These are phyloP conservation scores for Stellera chamaejasme DNA, from an alignment of 345 rosid species.

Conservation along the genomic window DNA sequence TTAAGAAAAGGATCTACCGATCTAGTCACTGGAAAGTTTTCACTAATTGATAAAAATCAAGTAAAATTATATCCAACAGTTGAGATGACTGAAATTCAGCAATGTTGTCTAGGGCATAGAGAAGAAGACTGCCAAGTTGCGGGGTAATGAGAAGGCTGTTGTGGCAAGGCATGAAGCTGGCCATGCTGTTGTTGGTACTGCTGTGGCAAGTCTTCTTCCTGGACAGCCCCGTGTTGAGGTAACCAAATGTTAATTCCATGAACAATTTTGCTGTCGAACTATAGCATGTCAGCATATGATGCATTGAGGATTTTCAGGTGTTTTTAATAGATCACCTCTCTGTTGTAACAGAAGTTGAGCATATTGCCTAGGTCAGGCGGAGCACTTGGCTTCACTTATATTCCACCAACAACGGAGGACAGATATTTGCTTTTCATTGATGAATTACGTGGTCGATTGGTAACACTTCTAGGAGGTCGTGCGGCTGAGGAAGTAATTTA, in stretches of 20 bases:
- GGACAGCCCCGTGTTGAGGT: slow-evolving; percentile 96
- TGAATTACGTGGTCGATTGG: slow-evolving; percentile 89
- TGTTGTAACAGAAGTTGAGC: slow-evolving; percentile 69
- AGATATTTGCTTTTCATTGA: slow-evolving; percentile 90
- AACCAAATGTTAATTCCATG: not conserved
- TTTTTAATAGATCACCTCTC: not conserved
- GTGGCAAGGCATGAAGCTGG: slow-evolving; percentile 99
- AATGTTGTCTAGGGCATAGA: slow-evolving; percentile 66
- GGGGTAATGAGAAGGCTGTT: slow-evolving; percentile 84
- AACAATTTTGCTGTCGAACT: not conserved
- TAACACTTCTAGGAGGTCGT: slow-evolving; percentile 95
- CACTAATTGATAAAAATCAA: too few relatives aligned
- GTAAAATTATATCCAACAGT: not conserved
- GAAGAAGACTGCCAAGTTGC: slow-evolving; percentile 86
- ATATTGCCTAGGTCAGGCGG: slow-evolving; percentile 98
- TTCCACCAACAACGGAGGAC: slow-evolving; percentile 78
- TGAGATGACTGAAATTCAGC: slow-evolving; percentile 10
- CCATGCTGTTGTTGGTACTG: slow-evolving; percentile 97
- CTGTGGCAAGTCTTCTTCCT: slow-evolving; percentile 79
- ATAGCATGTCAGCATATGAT: not conserved
- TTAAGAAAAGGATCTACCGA: too few relatives aligned
- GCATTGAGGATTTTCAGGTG: too few relatives aligned
- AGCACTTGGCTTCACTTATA: slow-evolving; percentile 87
- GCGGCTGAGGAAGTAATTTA: slow-evolving; percentile 95
- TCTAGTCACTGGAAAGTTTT: too few relatives aligned